Evolutionary conservation across 2,329 filamentous ascomycete species (phyloP), one percentile per base, ranked within the genome.

Genomic region (Balansia obtecta): DNA sequence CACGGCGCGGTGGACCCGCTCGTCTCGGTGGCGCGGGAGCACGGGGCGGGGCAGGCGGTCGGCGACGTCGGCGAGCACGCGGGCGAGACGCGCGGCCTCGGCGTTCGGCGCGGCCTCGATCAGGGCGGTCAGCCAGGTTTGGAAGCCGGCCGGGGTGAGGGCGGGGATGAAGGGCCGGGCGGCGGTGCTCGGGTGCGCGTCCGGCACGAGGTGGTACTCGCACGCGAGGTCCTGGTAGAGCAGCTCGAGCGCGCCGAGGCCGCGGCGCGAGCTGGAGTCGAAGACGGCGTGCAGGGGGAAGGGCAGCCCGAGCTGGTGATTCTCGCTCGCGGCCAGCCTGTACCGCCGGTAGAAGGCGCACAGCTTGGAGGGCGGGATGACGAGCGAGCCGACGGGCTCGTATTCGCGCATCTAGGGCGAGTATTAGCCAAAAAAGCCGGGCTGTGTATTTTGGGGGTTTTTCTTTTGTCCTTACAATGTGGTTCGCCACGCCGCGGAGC

Each of bases 301-400:
- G 2, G 74, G 70, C 59, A n/a, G n/a, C n/a, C n/a, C n/a, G n/a
- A n/a, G n/a, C n/a, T n/a, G n/a, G n/a, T n/a, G n/a, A n/a, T n/a
- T n/a, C n/a, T n/a, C n/a, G n/a, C n/a, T n/a, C n/a, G n/a, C n/a
- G n/a, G n/a, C n/a, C n/a, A 89, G 63, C 47, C 74, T 74, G 52
- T 85, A 85, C 49, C 79, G 76, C 15, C 77, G 72, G 61, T 94
- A 94, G 57, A 90, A 87, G 45, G 75, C 73, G 13, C 79, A 74
- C 71, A 95, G 77, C 67, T 93, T 93, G 5, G 79, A 69, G 0
- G 88, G 88, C 0, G 84, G 79, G 37, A 95, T 74, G 41, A 93
- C 85, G 15, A 91, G 48, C 1, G 61, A 64, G 47, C 61, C 57
- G 34, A 49, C 53, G 4, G 63, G 63, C n/a, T 56, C 56, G 48